Conservation (phyloP, 495 filamentous ascomycete species). For the Penicillium diatomitis region DNA sequence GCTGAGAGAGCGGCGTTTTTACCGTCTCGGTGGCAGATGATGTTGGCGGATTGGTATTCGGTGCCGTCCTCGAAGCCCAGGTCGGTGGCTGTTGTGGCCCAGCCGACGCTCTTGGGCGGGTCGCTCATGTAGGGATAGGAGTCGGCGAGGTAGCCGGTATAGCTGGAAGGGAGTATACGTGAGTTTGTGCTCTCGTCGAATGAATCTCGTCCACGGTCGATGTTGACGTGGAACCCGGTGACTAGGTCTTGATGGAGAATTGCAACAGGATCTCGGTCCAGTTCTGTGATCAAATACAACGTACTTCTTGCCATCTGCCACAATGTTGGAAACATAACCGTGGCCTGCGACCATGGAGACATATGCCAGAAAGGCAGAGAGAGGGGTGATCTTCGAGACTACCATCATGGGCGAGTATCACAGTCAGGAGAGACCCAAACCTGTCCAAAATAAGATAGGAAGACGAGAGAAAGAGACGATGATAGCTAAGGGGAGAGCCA, state of each 20-base stretch:
- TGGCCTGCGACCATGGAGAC: conserved; percentile 45
- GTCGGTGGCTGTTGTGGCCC: conserved; percentile 46
- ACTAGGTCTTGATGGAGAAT: too few relatives aligned
- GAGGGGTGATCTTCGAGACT: conserved; percentile 18
- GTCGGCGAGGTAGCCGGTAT: conserved; percentile 27
- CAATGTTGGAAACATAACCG: conserved; percentile 47
- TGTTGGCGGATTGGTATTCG: conserved; percentile 43
- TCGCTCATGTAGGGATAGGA: conserved; percentile 24
- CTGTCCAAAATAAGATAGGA: too few relatives aligned
- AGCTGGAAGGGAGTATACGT: conserved; percentile 5
- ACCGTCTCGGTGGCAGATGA: conserved; percentile 57
- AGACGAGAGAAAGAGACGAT: too few relatives aligned
- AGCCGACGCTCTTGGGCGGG: conserved; percentile 45
- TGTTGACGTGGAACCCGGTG: too few relatives aligned
- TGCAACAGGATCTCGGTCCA: too few relatives aligned
- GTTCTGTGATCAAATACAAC: not conserved
- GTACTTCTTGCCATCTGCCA: conserved; percentile 41
- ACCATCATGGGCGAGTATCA: conserved; percentile 7
- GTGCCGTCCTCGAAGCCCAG: conserved; percentile 48
- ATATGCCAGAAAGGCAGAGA: conserved; percentile 29
- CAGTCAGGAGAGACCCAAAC: too few relatives aligned
- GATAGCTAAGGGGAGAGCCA: not conserved
- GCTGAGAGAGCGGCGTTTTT: conserved; percentile 43
- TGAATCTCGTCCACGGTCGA: too few relatives aligned
- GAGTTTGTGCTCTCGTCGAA: too few relatives aligned